These are phyloP conservation scores for Yarrowia sp. DNA, from an alignment of 805 yeast genomes.

Conservation along the genomic window DNA sequence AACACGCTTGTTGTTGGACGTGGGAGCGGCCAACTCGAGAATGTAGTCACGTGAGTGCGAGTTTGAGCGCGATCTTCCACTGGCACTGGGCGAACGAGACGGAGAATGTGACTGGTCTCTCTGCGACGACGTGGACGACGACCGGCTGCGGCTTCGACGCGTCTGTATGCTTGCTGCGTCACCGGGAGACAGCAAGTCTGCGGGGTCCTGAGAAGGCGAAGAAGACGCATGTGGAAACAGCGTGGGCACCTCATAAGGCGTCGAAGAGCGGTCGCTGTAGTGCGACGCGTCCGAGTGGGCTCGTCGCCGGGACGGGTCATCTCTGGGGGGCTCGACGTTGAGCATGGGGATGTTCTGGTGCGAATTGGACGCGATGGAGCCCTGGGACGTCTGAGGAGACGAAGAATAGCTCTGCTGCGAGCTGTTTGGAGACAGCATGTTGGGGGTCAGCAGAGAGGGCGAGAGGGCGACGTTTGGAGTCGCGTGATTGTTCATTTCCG, in stretches of 20 bases:
- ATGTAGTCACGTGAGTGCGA: constrained; percentile 50
- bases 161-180: constrained; percentile 20
- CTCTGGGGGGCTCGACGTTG: constrained; percentile 12
- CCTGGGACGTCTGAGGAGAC: constrained; percentile 9
- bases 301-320: constrained; percentile 1
- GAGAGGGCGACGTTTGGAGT: background rate
- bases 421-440: constrained; percentile 11
- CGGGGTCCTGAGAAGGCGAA: constrained; percentile 11
- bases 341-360: constrained; percentile 23
- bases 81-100: background rate
- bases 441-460: constrained; percentile 13
- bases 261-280: background rate
- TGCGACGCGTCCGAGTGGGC: constrained; percentile 20
- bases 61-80: constrained; percentile 25
- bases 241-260: constrained; percentile 16
- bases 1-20: constrained; percentile 51
- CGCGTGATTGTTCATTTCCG: background rate
- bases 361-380: background rate
- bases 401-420: constrained; percentile 15
- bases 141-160: constrained; percentile 12
- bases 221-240: constrained; percentile 8
- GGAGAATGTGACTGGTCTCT: constrained; percentile 1
- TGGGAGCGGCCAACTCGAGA: constrained; percentile 63
- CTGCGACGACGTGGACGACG: constrained; percentile 10
- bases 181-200: constrained; percentile 20